Conservation (phyloP, 805 yeast genomes). For the Priceomyces melissophilus region DNA sequence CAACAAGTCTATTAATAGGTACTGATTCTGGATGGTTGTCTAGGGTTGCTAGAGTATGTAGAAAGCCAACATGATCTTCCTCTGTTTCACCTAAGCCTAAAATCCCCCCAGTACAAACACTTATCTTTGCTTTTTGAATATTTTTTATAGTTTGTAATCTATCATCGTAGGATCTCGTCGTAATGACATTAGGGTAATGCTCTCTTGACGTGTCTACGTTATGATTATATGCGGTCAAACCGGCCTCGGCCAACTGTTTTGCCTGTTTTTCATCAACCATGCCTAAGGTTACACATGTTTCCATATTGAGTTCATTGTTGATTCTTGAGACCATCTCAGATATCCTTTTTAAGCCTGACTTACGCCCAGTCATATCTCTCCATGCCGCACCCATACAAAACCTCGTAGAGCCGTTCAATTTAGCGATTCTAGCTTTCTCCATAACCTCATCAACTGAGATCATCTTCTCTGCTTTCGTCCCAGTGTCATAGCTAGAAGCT, state of each 20-base stretch:
- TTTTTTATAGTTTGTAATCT: conserved; percentile 62
- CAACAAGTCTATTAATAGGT: conserved; percentile 77
- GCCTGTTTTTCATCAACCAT: conserved; percentile 72
- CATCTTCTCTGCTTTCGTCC: conserved; percentile 65
- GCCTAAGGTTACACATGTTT: conserved; percentile 77
- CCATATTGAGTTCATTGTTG: conserved; percentile 60
- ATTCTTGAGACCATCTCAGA: conserved; percentile 62
- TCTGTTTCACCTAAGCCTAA: conserved; percentile 73
- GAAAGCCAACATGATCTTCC: conserved; percentile 66
- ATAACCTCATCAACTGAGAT: conserved; percentile 60
- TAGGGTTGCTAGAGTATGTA: conserved; percentile 65
- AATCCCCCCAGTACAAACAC: conserved; percentile 78
- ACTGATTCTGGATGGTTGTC: conserved; percentile 74
- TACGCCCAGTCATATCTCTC: conserved; percentile 81
- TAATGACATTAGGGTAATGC: conserved; percentile 67
- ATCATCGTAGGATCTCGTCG: conserved; percentile 70
- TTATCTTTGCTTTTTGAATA: conserved; percentile 61
- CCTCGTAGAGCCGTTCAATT: conserved; percentile 67
- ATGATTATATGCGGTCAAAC: conserved; percentile 79
- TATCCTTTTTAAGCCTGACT: conserved; percentile 59
- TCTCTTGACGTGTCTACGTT: conserved; percentile 78
- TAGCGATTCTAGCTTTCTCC: conserved; percentile 61
- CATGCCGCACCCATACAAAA: conserved; percentile 88
- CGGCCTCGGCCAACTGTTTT: conserved; percentile 55
- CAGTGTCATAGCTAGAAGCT: conserved; percentile 65